Base-by-base conservation (phyloP, 768 basidiomycete genomes). In the Panus rudis region DNA sequence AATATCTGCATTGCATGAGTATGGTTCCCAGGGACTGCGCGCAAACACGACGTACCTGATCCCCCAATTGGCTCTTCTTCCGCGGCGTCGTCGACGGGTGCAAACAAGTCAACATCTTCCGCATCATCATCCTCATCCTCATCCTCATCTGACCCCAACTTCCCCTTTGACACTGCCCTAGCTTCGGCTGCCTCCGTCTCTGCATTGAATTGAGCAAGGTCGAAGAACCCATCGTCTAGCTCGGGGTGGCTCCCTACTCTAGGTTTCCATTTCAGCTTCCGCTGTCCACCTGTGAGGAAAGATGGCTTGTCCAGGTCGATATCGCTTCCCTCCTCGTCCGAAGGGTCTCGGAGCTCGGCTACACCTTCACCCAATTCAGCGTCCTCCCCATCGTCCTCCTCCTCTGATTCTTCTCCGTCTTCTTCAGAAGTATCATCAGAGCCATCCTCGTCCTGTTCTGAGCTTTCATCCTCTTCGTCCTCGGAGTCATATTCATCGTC, bases 151-250 rank as follows among this genome's bases (percentile, higher is more conserved):
- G 71, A 64, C 30, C 73, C 71, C 19, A 87, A 68, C 21, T 63
- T 67, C 16, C 89, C 91, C 54, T 67, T 68, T 2, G 81, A 79
- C 8, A 75, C 70, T 13, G 66, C 69, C 45, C 63, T 72, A 12
- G 81, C 76, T 61, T 94, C 92, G 3, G 80, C 76, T 51, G 75
- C 77, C 59, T 89, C 87, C 2, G 84, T 83, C 59, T 92, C 80
- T 2, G 80, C 73, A 54, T 98, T 96, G 70, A 99, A 99, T 16
- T 78, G 71, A 22, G 78, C 77, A 37, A 99, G 73, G 48, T 84
- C 75, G 64, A 98, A 98, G 67, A 98, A 98, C 12, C 72, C 79
- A 58, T 98, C 94, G 61, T 97, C 84, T 22, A 97, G 74, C 32
- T 73, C 72, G 4, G 72, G 63, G 44, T 71, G 66, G 4, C 56